These are phyloP conservation scores for Dothiorella sarmentorum DNA, from an alignment of 2,329 filamentous ascomycete species.

Conservation along the genomic window DNA sequence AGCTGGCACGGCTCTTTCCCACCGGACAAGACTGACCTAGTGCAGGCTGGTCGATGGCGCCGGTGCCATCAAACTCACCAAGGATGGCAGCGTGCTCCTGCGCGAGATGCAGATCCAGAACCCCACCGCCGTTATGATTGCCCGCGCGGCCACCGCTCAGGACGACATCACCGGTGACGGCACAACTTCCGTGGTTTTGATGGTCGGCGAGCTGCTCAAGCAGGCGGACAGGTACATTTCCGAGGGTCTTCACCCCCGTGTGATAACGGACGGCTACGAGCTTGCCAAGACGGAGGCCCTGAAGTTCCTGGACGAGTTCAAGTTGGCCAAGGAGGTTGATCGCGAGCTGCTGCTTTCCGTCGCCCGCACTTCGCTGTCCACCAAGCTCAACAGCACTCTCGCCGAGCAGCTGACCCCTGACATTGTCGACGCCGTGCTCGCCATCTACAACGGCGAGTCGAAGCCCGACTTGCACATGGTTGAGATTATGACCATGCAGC, in stretches of 20 bases:
- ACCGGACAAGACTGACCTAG: constrained; percentile 27
- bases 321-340: constrained; percentile 82
- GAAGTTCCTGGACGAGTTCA: constrained; percentile 95
- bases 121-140: constrained; percentile 84
- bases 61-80: constrained; percentile 90
- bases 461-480: constrained; percentile 99
- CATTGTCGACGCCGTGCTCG: constrained; percentile 92
- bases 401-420: constrained; percentile 89
- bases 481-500: constrained; percentile 99
- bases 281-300: constrained; percentile 90
- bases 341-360: constrained; percentile 91
- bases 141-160: constrained; percentile 85
- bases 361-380: constrained; percentile 88
- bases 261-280: constrained; percentile 97
- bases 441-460: constrained; percentile 82
- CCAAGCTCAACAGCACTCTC: constrained; percentile 86
- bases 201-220: constrained; percentile 96
- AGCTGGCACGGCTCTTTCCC: constrained; percentile 46
- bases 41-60: constrained; percentile 59
- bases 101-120: constrained; percentile 93
- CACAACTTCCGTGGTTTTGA: constrained; percentile 90
- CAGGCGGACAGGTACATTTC: constrained; percentile 95
- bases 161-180: constrained; percentile 98
- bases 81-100: constrained; percentile 87
- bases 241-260: constrained; percentile 92